Conservation (phyloP, 179 eudicot genomes). For the Pouteria campechiana region DNA sequence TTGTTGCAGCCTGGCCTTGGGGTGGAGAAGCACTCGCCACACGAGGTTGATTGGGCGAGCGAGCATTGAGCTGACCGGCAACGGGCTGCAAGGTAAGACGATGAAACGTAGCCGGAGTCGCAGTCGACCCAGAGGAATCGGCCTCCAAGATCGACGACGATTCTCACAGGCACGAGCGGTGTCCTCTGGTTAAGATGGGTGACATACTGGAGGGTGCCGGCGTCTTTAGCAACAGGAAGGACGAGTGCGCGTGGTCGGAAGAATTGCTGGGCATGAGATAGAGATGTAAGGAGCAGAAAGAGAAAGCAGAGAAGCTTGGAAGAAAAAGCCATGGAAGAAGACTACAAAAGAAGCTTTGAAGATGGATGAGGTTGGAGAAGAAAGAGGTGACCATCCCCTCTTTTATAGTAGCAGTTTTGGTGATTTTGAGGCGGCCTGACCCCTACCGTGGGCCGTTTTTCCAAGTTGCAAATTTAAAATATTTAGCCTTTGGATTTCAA, state of each 20-base stretch:
- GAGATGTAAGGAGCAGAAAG: not conserved
- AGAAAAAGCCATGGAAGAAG: not conserved
- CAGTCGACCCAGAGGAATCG: slow-evolving; percentile 9
- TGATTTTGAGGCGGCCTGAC: no score
- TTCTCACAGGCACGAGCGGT: slow-evolving; percentile 1
- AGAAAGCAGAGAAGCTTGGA: not conserved
- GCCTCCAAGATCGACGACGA: slow-evolving; percentile 10
- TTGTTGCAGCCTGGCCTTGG: slow-evolving; percentile 5
- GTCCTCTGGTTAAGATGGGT: slow-evolving; percentile 10
- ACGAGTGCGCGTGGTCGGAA: not conserved
- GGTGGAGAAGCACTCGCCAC: not conserved
- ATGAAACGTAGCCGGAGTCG: not conserved
- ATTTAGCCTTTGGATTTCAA: no score
- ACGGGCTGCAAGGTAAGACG: not conserved
- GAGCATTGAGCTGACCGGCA: slow-evolving; percentile 6
- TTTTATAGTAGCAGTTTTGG: no score
- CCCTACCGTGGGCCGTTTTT: no score
- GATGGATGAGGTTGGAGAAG: no score
- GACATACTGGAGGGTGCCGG: slow-evolving; percentile 5
- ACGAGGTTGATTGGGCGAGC: not conserved
- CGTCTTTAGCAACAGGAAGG: slow-evolving; percentile 8
- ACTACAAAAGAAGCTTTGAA: no score
- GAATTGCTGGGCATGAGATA: not conserved
- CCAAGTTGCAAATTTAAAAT: no score
- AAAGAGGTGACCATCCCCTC: no score